Evolutionary conservation across 768 basidiomycete species (phyloP).

Genomic region (Auricularia cornea): DNA sequence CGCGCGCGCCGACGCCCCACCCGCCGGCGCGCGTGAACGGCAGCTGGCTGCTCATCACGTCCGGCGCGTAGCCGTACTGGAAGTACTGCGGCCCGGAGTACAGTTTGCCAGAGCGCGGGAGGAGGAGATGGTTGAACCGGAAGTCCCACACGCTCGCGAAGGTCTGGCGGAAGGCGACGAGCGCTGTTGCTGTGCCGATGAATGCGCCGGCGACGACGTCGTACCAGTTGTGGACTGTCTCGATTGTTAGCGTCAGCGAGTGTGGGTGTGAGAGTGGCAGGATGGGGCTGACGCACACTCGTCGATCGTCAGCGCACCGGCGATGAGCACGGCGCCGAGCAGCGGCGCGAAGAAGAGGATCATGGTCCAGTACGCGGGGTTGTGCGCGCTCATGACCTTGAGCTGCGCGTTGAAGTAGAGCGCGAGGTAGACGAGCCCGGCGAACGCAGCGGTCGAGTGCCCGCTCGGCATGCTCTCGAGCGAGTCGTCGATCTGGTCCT

Average conservation of each 20-base stretch:
- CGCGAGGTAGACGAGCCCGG: conserved; percentile 41
- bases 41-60: conserved; percentile 23
- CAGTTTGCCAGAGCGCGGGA: conserved; percentile 35
- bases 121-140: conserved; percentile 48
- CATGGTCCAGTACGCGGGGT: conserved; percentile 58
- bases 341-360: conserved; percentile 48
- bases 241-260: background rate
- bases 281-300: conserved; percentile 32
- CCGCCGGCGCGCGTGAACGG: conserved; percentile 40
- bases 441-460: conserved; percentile 51
- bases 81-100: conserved; percentile 22
- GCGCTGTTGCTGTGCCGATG: conserved; percentile 40
- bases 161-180: conserved; percentile 47
- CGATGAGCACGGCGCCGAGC: conserved; percentile 47
- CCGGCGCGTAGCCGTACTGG: conserved; percentile 25
- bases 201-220: conserved; percentile 46
- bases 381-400: conserved; percentile 51
- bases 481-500: conserved; percentile 46
- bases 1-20: conserved; percentile 31
- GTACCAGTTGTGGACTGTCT: conserved; percentile 42
- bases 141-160: conserved; percentile 52
- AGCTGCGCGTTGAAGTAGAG: conserved; percentile 47
- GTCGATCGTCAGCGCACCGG: conserved; percentile 49
- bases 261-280: background rate
- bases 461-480: conserved; percentile 50